These are phyloP conservation scores for Oryza longistaminata DNA, from an alignment of 176 grass and related monocot species.

Conservation along the genomic window DNA sequence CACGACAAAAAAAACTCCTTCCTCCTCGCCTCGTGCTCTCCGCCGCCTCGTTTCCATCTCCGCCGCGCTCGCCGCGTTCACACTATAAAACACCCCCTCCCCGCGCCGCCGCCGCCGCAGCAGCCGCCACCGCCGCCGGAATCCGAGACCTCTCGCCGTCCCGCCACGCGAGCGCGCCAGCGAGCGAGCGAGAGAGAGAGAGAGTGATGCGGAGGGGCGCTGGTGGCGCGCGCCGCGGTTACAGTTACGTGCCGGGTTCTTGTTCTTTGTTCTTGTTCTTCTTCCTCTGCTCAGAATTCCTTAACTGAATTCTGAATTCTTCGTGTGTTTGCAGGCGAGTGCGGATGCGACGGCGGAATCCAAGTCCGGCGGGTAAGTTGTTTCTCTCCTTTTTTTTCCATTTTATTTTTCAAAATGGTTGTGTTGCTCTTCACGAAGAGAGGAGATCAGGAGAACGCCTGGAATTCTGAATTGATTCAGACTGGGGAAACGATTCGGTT, in stretches of 20 bases:
- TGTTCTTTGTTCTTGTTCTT: too few relatives aligned
- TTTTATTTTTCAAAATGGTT: background rate
- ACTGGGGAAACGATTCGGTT: background rate
- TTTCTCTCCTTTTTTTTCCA: background rate
- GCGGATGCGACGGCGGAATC: conserved; percentile 17
- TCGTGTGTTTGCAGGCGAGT: conserved; percentile 40
- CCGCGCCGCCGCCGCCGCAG: background rate
- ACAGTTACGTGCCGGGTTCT: conserved; percentile 34
- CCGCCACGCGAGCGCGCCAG: background rate
- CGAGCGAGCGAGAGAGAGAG: background rate
- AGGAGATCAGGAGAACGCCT: background rate
- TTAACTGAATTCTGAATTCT: background rate
- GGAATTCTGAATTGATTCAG: background rate
- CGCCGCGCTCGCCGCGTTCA: background rate
- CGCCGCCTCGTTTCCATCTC: conserved; percentile 40
- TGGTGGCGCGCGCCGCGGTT: conserved; percentile 31
- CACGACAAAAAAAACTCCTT: background rate
- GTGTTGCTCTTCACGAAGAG: background rate
- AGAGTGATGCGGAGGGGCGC: conserved; percentile 23
- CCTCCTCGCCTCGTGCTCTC: conserved; percentile 29
- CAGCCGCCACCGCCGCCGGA: background rate
- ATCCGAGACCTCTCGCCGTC: background rate
- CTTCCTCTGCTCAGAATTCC: too few relatives aligned
- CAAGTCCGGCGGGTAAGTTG: conserved; percentile 40
- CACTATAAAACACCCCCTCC: conserved; percentile 14